A percentile compares a stretch with the other conserved stretches of the same genome.
phyloP scores from a whole-genome alignment of 1,284 basidiomycete species.

The Marasmius fiardii region DNA sequence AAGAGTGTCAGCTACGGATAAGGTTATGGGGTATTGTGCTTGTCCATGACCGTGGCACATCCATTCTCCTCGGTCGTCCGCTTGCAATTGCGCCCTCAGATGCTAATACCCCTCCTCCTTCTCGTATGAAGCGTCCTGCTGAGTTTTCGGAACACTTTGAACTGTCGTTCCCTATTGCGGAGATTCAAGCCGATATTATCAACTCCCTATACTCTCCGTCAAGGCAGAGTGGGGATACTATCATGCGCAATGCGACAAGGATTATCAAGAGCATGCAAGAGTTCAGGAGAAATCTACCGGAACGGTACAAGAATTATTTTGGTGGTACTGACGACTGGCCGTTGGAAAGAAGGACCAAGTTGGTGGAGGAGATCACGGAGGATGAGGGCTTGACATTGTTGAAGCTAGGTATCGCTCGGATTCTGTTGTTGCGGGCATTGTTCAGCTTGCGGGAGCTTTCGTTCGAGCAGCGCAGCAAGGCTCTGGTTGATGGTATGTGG shows the following conservation, averaged over 20 bases:
- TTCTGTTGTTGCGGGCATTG: slow-evolving; percentile 68
- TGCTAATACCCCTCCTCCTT: slow-evolving; percentile 70
- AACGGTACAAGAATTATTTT: slow-evolving; percentile 69
- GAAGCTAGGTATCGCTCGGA: slow-evolving; percentile 77
- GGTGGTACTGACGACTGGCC: slow-evolving; percentile 70
- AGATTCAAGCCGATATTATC: slow-evolving; percentile 83
- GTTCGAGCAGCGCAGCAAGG: slow-evolving; percentile 59
- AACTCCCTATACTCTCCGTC: slow-evolving; percentile 76
- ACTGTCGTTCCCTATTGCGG: slow-evolving; percentile 63
- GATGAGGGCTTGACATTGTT: slow-evolving; percentile 76
- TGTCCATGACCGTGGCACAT: slow-evolving; percentile 80
- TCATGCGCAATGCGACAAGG: slow-evolving; percentile 71
- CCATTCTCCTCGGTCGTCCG: slow-evolving; percentile 79
- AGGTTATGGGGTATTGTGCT: slow-evolving; percentile 79
- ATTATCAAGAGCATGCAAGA: slow-evolving; percentile 73
- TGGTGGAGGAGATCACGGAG: slow-evolving; percentile 71
- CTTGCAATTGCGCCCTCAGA: slow-evolving; percentile 75
- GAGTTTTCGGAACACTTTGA: slow-evolving; percentile 71
- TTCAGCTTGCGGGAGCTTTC: slow-evolving; percentile 71
- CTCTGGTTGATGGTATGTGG: slow-evolving; percentile 71
- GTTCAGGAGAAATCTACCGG: slow-evolving; percentile 62
- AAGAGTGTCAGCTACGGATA: slow-evolving; percentile 72
- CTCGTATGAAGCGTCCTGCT: slow-evolving; percentile 36
- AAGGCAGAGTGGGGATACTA: slow-evolving; percentile 57
- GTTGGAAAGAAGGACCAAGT: slow-evolving; percentile 54